Conservation (phyloP, 306 rosid genomes). For the Heteromeles arbutifolia region DNA sequence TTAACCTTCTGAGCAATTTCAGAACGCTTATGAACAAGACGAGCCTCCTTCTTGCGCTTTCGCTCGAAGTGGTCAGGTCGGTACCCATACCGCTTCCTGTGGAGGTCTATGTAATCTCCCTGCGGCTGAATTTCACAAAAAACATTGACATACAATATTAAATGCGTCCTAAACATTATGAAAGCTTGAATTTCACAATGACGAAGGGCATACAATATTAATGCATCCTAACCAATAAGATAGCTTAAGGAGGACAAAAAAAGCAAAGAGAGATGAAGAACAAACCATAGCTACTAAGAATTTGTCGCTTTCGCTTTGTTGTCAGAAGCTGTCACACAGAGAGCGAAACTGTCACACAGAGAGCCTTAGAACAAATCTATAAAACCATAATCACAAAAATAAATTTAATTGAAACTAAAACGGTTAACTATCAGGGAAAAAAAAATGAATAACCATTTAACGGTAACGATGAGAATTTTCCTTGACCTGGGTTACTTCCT, state of each 20-base stretch:
- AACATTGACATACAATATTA: neutral
- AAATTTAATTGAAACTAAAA: neutral
- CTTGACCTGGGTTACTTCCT: neutral
- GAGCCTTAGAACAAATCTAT: neutral
- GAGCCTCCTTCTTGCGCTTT: conserved; percentile 88
- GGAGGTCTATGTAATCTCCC: conserved; percentile 95
- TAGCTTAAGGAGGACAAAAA: neutral
- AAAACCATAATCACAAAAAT: neutral
- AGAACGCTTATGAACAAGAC: conserved; percentile 74
- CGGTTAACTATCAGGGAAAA: neutral
- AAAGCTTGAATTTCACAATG: neutral
- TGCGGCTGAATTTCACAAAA: conserved; percentile 55
- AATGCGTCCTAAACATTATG: neutral
- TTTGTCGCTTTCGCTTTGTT: neutral
- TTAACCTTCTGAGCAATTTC: conserved; percentile 71
- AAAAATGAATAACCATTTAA: neutral
- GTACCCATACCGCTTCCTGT: conserved; percentile 76
- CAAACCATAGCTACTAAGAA: conserved; percentile 17
- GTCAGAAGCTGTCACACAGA: neutral
- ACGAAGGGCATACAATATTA: too few relatives aligned
- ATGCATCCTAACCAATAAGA: too few relatives aligned
- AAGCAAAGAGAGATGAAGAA: neutral
- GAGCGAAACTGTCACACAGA: neutral
- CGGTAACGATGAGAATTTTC: neutral
- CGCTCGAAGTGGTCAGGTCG: conserved; percentile 85